phyloP scores from a whole-genome alignment of 2,329 filamentous ascomycete genomes.

The Juglanconis juglandina region DNA sequence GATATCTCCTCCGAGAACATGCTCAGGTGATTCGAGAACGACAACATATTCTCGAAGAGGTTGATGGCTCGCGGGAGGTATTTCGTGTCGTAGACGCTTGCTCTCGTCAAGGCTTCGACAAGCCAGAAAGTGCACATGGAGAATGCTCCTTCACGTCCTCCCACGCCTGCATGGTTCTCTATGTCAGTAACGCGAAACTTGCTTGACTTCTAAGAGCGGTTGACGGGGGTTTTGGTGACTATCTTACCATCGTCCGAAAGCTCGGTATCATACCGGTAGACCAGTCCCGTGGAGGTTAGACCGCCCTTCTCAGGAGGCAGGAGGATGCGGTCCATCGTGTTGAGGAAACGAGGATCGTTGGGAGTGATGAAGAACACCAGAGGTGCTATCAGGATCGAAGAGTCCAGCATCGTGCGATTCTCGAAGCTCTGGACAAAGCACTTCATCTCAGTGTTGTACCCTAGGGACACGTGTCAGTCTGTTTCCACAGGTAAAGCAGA shows the following conservation, averaged over 20 bases:
- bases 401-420: constrained; percentile 65
- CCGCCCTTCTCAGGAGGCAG: constrained; percentile 71
- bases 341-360: constrained; percentile 71
- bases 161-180: constrained; percentile 52
- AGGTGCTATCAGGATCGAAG: constrained; percentile 71
- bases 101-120: constrained; percentile 72
- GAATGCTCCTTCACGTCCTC: constrained; percentile 72
- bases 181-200: constrained; percentile 2
- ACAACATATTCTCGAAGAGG: constrained; percentile 74
- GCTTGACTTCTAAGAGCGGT: background rate
- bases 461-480: constrained; percentile 29
- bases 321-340: constrained; percentile 69
- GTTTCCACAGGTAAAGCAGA: background rate
- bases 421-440: constrained; percentile 77
- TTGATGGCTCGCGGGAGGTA: constrained; percentile 59
- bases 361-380: constrained; percentile 77
- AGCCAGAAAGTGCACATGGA: constrained; percentile 84
- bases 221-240: background rate
- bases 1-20: constrained; percentile 82
- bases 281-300: constrained; percentile 69
- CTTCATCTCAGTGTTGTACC: constrained; percentile 67
- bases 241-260: constrained; percentile 64
- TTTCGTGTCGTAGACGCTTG: constrained; percentile 60
- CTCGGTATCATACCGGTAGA: constrained; percentile 71
- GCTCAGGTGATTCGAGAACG: constrained; percentile 67